Percentiles rank a stretch among this genome's conserved stretches.
phyloP scores from a whole-genome alignment of 1,284 basidiomycete species.

The Boletus subluridellus region DNA sequence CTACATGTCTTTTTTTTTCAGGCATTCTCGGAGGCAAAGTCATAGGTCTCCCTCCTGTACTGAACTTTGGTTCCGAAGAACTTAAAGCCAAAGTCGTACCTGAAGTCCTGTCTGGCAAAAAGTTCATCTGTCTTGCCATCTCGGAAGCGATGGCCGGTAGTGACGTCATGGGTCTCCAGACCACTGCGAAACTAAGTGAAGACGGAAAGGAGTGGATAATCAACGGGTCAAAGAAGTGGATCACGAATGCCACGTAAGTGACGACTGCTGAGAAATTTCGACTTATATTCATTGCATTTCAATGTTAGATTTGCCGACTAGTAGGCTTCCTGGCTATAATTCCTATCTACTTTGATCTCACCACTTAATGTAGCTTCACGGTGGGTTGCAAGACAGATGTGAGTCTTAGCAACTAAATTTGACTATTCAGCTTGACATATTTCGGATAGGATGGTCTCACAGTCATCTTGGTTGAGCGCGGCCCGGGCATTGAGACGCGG shows the following conservation, averaged over 20 bases:
- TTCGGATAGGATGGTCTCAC: conserved; percentile 36
- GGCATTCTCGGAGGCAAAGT: conserved; percentile 72
- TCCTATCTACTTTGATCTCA: background rate
- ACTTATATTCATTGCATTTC: background rate
- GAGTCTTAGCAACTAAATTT: conserved; percentile 9
- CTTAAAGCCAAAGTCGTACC: conserved; percentile 77
- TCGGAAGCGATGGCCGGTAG: conserved; percentile 88
- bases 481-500: conserved; percentile 72
- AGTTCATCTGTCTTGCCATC: conserved; percentile 80
- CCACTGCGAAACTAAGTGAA: conserved; percentile 76
- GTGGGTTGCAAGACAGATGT: conserved; percentile 67
- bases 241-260: conserved; percentile 69
- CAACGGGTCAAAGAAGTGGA: conserved; percentile 82
- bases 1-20: conserved; percentile 20
- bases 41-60: conserved; percentile 75
- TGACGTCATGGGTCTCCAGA: conserved; percentile 81
- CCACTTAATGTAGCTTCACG: conserved; percentile 46
- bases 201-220: conserved; percentile 86
- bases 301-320: conserved; percentile 55
- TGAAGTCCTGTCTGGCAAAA: conserved; percentile 77
- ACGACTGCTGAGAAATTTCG: background rate
- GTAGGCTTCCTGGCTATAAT: conserved; percentile 23
- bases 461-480: conserved; percentile 74
- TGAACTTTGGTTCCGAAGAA: conserved; percentile 80
- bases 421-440: background rate